Base-by-base conservation (phyloP, 345 rosid species). In the Triadica sebifera region DNA sequence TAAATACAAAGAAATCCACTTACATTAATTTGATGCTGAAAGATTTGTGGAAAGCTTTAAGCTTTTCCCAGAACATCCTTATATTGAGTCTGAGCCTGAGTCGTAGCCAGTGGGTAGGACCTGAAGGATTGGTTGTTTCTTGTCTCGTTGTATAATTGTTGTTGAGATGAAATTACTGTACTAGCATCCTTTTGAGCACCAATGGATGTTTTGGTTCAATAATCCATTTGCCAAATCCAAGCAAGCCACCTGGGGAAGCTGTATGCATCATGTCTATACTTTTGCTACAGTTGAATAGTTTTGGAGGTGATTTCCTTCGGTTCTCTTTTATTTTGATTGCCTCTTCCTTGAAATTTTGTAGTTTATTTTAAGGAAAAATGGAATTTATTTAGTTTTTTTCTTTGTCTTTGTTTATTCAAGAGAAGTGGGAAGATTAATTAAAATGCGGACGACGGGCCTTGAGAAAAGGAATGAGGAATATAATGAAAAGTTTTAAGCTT, bases 141-240 rank as follows among this genome's bases (percentile, higher is more conserved):
- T n/a, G n/a, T n/a, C n/a, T n/a, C n/a, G n/a, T n/a, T n/a, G n/a
- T n/a, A n/a, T n/a, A n/a, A n/a, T n/a, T n/a, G n/a, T n/a, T n/a
- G n/a, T n/a, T n/a, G n/a, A n/a, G n/a, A n/a, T n/a, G n/a, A n/a
- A n/a, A n/a, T n/a, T n/a, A n/a, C n/a, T n/a, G n/a, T n/a, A n/a
- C n/a, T n/a, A n/a, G 16, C 89, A 91, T 79, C 94, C 86, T 0
- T 88, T 92, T 52, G 93, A 95, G 74, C 92, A 93, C 65, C 81
- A 87, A 0, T 93, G 98, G 99, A 93, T 97, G 37, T 91, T 93
- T 78, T 93, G 99, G 98, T 93, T 90, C 66, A 93, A 93, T 74
- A 89, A 85, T 65, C 91, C 89, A 3, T 68, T 80, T 25, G 87
- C 84, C 17, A 95, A 87, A 83, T 53, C 77, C 6, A 93, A 82